A percentile compares a stretch with the other conserved stretches of the same genome.
These are phyloP conservation scores for Aleurites moluccanus DNA, from an alignment of 441 rosid species.

Conservation along the genomic window DNA sequence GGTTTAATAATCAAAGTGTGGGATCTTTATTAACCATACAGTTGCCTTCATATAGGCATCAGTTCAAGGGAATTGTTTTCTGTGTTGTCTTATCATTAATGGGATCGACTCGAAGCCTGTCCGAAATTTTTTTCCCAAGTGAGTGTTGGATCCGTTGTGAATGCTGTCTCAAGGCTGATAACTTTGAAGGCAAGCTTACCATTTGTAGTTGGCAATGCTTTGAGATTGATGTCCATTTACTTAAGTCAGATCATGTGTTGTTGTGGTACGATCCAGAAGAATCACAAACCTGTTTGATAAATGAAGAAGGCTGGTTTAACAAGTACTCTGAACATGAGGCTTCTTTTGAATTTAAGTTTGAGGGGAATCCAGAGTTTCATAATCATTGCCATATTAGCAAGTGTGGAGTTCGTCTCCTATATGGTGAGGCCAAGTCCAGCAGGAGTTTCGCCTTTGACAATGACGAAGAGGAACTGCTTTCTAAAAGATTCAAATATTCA, in stretches of 20 bases:
- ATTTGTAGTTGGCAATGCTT: background rate
- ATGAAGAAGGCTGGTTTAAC: too few relatives aligned
- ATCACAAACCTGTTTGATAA: too few relatives aligned
- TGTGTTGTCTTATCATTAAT: constrained; percentile 15
- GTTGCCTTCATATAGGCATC: background rate
- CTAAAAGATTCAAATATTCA: too few relatives aligned
- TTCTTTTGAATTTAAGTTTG: too few relatives aligned
- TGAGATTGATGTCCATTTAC: background rate
- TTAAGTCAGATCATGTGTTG: constrained; percentile 7
- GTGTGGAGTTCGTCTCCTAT: too few relatives aligned
- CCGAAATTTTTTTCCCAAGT: background rate
- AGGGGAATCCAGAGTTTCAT: too few relatives aligned
- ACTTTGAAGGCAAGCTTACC: background rate
- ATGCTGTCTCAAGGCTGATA: background rate
- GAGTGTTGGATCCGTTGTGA: background rate
- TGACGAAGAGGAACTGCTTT: too few relatives aligned
- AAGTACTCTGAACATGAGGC: too few relatives aligned
- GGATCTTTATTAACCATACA: background rate
- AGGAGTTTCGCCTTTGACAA: too few relatives aligned
- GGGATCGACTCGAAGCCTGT: too few relatives aligned
- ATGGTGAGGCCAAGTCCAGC: too few relatives aligned
- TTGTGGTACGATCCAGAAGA: background rate
- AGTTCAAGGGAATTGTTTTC: constrained; percentile 14
- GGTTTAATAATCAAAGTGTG: background rate
- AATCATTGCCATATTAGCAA: too few relatives aligned